Evolutionary conservation across 2,329 filamentous ascomycete genomes (phyloP), one percentile per base, ranked within the genome.

Genomic region (Dactylellina cionopaga): DNA sequence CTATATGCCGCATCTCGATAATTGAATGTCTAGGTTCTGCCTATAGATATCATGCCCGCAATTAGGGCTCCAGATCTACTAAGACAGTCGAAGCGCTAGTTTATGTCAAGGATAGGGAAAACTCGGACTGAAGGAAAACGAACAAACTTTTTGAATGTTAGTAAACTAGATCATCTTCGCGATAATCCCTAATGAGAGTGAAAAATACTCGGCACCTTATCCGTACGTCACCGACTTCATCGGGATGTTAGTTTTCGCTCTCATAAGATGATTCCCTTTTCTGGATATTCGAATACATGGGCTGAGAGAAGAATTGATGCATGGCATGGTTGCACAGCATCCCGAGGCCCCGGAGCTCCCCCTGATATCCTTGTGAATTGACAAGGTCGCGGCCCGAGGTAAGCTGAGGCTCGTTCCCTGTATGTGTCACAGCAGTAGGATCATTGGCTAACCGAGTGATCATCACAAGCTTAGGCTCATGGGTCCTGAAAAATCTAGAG

Each of bases 251-350:
- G n/a, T 35, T 19, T 54, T 35, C 29, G 29, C 13, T n/a, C 29
- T 54, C 33, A 15, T 31, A 31, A 35, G 60, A 39, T 24, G 43
- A 58, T 47, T 47, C 33, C 43, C 41, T 17, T 11, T 66, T 52
- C 17, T 15, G n/a, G 44, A 51, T 37, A 24, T 46, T 46, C n/a
- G 60, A 54, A 35, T 24, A 39, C 37, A 51, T 46, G 56, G 47
- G 55, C 39, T 27, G 24, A 27, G 37, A 37, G 27, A 49, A 59
- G 44, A 51, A 46, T 29, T 37, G 31, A 62, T 62, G 24, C 54
- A 27, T 41, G 29, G 47, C 41, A 63, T 64, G 68, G 68, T 72
- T 60, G 68, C 68, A 72, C 68, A 65, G 54, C 59, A 65, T 72
- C 59, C 68, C 68, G 60, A 63, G 60, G 68, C 43, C 66, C 65